These are phyloP conservation scores for Mycena indigotica DNA, from an alignment of 768 basidiomycete species.

Conservation along the genomic window DNA sequence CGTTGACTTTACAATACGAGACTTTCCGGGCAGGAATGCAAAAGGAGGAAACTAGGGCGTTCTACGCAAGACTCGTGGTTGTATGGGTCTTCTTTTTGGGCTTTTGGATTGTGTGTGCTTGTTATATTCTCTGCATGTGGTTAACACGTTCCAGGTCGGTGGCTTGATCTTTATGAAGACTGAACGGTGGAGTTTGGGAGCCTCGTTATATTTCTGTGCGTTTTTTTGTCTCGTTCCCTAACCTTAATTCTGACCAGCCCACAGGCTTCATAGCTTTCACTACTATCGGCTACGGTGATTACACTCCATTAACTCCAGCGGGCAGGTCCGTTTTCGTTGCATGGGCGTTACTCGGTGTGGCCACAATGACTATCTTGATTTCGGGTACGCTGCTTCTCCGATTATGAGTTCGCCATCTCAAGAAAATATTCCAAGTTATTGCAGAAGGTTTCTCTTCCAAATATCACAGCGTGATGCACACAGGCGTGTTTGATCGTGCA, in stretches of 20 bases:
- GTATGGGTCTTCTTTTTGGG: slow-evolving; percentile 63
- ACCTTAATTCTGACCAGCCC: neutral
- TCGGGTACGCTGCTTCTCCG: slow-evolving; percentile 49
- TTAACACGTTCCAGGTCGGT: slow-evolving; percentile 50
- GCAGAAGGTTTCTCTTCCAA: slow-evolving; percentile 66
- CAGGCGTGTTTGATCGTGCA: slow-evolving; percentile 45
- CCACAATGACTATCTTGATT: slow-evolving; percentile 73
- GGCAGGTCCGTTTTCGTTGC: slow-evolving; percentile 77
- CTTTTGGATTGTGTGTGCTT: slow-evolving; percentile 71
- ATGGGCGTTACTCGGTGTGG: slow-evolving; percentile 79
- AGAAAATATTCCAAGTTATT: slow-evolving; percentile 43
- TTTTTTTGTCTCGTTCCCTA: neutral
- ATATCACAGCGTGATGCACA: slow-evolving; percentile 61
- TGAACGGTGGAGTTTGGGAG: slow-evolving; percentile 67
- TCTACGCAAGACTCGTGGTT: slow-evolving; percentile 55
- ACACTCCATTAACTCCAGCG: slow-evolving; percentile 59
- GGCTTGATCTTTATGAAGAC: slow-evolving; percentile 68
- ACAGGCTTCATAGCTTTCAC: slow-evolving; percentile 73
- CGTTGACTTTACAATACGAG: slow-evolving; percentile 34
- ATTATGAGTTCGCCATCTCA: neutral
- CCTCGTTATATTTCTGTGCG: slow-evolving; percentile 74
- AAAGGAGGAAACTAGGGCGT: slow-evolving; percentile 56
- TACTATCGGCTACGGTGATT: slow-evolving; percentile 75
- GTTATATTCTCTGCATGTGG: neutral
- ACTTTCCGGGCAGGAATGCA: slow-evolving; percentile 32